Conservation (phyloP, 495 filamentous ascomycete genomes). For the Aspergillus cavernicola region DNA sequence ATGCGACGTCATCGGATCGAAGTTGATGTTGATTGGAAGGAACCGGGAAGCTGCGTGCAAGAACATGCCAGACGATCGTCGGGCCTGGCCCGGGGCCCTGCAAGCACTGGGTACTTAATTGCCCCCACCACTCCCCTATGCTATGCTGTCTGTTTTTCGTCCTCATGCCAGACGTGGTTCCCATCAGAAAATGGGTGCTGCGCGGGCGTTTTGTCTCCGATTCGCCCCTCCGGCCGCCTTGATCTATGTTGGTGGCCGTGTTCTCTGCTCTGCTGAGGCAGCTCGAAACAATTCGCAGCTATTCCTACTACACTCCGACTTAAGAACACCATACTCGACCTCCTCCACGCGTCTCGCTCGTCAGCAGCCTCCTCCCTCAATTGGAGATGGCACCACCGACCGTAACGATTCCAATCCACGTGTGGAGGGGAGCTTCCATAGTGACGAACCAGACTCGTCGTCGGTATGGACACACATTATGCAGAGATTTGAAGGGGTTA, state of each 20-base stretch:
- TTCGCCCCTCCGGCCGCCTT: conserved; percentile 39
- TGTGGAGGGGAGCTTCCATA: not conserved
- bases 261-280: conserved; percentile 26
- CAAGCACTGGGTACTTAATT: conserved; percentile 1
- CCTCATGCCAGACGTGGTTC: conserved; percentile 46
- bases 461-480: conserved; percentile 60
- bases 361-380: conserved; percentile 11
- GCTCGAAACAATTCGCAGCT: conserved; percentile 20
- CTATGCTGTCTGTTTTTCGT: conserved; percentile 54
- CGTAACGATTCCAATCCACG: not conserved
- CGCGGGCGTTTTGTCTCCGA: conserved; percentile 29
- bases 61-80: not conserved
- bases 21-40: not conserved
- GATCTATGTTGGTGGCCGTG: conserved; percentile 24
- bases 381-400: not conserved
- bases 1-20: conserved; percentile 25
- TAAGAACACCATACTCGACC: conserved; percentile 25
- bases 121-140: not conserved
- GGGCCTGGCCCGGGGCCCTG: not conserved
- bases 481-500: conserved; percentile 50
- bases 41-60: not conserved
- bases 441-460: conserved; percentile 20
- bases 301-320: conserved; percentile 15
- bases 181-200: conserved; percentile 30
- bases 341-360: conserved; percentile 11